phyloP scores from a whole-genome alignment of 805 yeast species.

The Yarrowia alimentaria region DNA sequence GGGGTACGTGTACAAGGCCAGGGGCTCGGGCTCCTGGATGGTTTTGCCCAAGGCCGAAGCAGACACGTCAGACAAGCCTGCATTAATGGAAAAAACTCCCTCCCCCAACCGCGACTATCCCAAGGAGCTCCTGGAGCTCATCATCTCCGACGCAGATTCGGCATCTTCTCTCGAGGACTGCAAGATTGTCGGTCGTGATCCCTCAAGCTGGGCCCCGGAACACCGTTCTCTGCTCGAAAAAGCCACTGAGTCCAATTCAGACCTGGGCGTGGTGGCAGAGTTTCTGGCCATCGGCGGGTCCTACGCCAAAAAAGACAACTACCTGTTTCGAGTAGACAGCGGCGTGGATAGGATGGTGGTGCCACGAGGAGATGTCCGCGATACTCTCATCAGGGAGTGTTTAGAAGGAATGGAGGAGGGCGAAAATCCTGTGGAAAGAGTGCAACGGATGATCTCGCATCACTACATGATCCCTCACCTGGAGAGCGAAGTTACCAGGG shows the following conservation, averaged over 20 bases:
- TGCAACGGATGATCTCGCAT: conserved; percentile 16
- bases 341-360: conserved; percentile 23
- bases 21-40: conserved; percentile 10
- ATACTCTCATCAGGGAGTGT: conserved; percentile 12
- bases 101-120: conserved; percentile 7
- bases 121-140: conserved; percentile 18
- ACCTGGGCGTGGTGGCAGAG: conserved; percentile 15
- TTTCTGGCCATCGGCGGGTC: conserved; percentile 23
- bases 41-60: conserved; percentile 1
- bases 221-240: conserved; percentile 3
- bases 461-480: conserved; percentile 16
- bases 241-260: conserved; percentile 16
- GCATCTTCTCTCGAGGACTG: conserved; percentile 10
- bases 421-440: conserved; percentile 15
- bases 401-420: conserved; percentile 15
- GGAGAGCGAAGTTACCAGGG: conserved; percentile 15
- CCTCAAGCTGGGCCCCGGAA: conserved; percentile 1
- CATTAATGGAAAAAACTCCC: not conserved
- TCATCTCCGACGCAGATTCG: conserved; percentile 11
- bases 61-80: not conserved
- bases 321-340: conserved; percentile 12
- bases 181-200: conserved; percentile 11
- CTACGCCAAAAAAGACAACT: conserved; percentile 21
- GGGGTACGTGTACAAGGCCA: conserved; percentile 10
- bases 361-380: conserved; percentile 12